Conservation (phyloP, 148 eudicot genomes). For the Chenopodium quinoa region DNA sequence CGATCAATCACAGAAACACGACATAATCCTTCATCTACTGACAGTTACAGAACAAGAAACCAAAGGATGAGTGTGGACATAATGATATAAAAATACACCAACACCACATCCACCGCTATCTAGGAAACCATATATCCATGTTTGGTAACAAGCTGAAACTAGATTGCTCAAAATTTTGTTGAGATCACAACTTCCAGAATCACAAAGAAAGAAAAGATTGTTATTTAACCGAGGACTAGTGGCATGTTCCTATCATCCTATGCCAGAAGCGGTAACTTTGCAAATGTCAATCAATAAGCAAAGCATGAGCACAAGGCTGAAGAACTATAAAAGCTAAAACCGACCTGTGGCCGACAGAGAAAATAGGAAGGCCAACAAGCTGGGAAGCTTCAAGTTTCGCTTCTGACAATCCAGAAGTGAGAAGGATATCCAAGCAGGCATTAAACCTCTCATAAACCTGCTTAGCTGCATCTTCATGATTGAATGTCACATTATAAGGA, state of each 20-base stretch:
- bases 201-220: not conserved
- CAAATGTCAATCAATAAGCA: not conserved
- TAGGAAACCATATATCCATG: not conserved
- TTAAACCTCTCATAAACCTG: constrained; percentile 70
- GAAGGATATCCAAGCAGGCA: constrained; percentile 62
- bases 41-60: not conserved
- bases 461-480: constrained; percentile 72
- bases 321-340: constrained; percentile 12
- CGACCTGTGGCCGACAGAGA: constrained; percentile 96
- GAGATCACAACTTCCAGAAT: not conserved
- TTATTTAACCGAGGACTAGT: not conserved
- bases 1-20: not conserved
- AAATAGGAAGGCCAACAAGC: constrained; percentile 71
- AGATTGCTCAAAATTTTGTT: not conserved
- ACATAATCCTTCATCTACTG: not conserved
- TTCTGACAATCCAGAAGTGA: constrained; percentile 62
- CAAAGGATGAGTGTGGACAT: not conserved
- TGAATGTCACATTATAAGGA: constrained; percentile 94
- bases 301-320: not conserved
- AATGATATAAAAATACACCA: not conserved
- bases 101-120: not conserved
- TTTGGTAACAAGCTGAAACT: not conserved
- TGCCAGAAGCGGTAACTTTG: not conserved
- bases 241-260: not conserved
- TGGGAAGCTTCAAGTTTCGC: constrained; percentile 47